Base-by-base conservation (phyloP, 2,329 filamentous ascomycete genomes). In the Dothideomycetes sp. region DNA sequence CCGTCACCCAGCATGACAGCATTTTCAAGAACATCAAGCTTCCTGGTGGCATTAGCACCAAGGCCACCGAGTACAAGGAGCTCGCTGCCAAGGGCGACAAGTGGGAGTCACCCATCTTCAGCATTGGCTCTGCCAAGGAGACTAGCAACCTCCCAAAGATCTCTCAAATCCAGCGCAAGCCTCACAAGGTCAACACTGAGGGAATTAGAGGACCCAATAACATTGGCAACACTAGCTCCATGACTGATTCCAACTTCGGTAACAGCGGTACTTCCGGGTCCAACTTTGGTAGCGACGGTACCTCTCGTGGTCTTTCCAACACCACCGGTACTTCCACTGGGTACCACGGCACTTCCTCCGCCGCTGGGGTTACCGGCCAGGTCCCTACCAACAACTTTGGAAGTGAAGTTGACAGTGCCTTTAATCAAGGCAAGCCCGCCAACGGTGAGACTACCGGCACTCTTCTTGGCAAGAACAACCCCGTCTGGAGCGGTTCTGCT, bases 21-120 rank as follows among this genome's bases (percentile, higher is more conserved):
- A 85, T 96, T 48, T 94, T 98, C 79, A 82, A 85, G 55, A 70
- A 89, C 57, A 80, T 98, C 56, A 73, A 79, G 42, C 72, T 98
- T 4, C 87, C 88, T 18, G 84, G 84, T 22, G 88, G 87, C 40
- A 89, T 95, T 59, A 91, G 84, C 51, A 80, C 77, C 66, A 95
- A 94, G 75, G 88, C 89, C 8, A 93, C 85, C 17, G 86, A 94
- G 62, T 96, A 93, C 73, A 85, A 79, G 66, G 78, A 95, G 16
- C 72, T 94, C 42, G 85, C 89, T 7, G 70, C 69, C 49, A 86
- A 91, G 75, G 91, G 91, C 38, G 84, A 94, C 41, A 81, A 79
- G 61, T 98, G 91, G 91, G 82, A 94, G 70, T 93, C 84, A 45
- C 86, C 89, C 8, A 78, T 98, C 54, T 98, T 98, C 69, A 81